These are phyloP conservation scores for Yamadazyma philogaea DNA, from an alignment of 805 yeast species.

Conservation along the genomic window DNA sequence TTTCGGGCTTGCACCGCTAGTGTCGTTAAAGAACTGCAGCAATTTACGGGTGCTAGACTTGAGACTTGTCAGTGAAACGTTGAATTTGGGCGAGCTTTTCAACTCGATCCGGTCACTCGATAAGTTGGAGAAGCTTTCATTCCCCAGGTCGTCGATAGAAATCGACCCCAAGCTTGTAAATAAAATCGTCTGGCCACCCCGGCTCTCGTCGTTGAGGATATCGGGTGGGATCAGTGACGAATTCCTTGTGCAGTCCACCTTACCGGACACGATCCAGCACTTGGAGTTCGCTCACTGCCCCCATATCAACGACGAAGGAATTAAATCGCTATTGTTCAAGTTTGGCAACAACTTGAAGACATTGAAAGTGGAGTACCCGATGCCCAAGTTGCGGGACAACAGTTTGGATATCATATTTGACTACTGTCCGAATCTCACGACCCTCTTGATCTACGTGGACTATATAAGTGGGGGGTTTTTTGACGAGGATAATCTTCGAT, in stretches of 20 bases:
- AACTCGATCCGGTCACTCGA: conserved; percentile 63
- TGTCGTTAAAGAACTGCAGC: conserved; percentile 72
- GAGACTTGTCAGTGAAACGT: conserved; percentile 85
- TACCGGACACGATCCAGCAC: conserved; percentile 69
- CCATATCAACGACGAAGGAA: conserved; percentile 58
- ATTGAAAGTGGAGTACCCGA: conserved; percentile 76
- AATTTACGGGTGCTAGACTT: conserved; percentile 66
- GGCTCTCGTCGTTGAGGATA: conserved; percentile 64
- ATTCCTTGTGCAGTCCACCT: conserved; percentile 63
- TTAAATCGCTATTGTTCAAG: conserved; percentile 56
- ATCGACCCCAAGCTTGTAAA: conserved; percentile 51
- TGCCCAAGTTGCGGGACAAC: conserved; percentile 71
- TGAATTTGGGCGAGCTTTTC: conserved; percentile 78
- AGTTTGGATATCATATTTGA: conserved; percentile 71
- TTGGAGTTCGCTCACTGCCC: conserved; percentile 90
- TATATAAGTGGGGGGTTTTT: conserved; percentile 52
- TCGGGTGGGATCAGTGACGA: conserved; percentile 89
- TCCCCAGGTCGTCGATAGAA: conserved; percentile 81
- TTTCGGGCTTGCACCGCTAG: conserved; percentile 86
- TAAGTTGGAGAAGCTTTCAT: conserved; percentile 68
- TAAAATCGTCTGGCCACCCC: conserved; percentile 71
- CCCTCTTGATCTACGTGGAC: conserved; percentile 73
- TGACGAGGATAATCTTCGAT: conserved; percentile 30
- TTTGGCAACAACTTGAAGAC: conserved; percentile 65
- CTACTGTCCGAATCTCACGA: conserved; percentile 69